Evolutionary conservation across 495 filamentous ascomycete genomes (phyloP).

Genomic region (Talaromyces stipitatus): DNA sequence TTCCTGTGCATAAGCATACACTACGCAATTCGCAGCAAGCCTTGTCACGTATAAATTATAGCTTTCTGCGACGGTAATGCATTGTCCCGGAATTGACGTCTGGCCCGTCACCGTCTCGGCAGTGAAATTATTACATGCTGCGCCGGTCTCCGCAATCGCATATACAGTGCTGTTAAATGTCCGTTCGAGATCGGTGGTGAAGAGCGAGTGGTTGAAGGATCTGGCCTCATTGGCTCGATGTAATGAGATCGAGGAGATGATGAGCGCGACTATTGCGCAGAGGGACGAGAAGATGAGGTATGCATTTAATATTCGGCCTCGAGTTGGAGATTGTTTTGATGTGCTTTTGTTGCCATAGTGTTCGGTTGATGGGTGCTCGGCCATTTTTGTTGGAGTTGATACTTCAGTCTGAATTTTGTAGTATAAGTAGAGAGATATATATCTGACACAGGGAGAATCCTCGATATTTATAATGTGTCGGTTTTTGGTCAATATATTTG

Average conservation of each 20-base stretch:
- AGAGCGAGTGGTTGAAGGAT: neutral
- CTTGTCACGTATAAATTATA: too few species aligned
- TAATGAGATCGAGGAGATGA: neutral
- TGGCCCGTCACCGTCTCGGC: too few species aligned
- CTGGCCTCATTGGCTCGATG: neutral
- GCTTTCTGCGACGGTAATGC: too few species aligned
- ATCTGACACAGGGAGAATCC: neutral
- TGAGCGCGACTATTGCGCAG: neutral
- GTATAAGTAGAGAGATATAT: neutral
- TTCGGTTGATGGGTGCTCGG: neutral
- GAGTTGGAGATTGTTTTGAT: neutral
- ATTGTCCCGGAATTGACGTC: too few species aligned
- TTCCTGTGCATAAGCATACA: too few species aligned
- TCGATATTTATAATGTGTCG: too few species aligned
- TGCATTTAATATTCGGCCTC: neutral
- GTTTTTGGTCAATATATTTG: too few species aligned
- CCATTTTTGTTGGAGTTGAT: neutral
- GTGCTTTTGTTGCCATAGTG: neutral
- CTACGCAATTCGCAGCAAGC: too few species aligned
- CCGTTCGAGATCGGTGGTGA: neutral
- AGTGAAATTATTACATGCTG: neutral
- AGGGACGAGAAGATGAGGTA: neutral
- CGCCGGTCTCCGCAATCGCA: neutral
- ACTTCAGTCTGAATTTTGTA: neutral
- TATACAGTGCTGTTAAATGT: neutral